A percentile compares a stretch with the other conserved stretches of the same genome.
phyloP scores from a whole-genome alignment of 768 basidiomycete species.

The Pulveroboletus sp. region DNA sequence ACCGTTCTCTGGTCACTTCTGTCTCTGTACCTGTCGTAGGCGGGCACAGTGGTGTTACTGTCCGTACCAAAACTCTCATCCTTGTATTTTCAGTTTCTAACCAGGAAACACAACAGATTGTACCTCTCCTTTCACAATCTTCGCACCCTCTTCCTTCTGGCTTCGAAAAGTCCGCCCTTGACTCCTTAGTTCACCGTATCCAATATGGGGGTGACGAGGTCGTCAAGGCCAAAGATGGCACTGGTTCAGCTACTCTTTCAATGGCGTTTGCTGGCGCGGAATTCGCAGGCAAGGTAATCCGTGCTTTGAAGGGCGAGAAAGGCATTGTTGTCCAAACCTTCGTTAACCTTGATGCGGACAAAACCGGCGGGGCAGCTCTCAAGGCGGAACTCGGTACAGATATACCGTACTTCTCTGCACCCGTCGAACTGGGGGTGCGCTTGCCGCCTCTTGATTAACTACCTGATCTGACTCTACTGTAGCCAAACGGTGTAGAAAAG shows the following conservation, averaged over 20 bases:
- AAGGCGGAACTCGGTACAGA: conserved; percentile 71
- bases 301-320: conserved; percentile 83
- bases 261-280: conserved; percentile 95
- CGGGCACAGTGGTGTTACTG: conserved; percentile 90
- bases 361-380: conserved; percentile 65
- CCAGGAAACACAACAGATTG: conserved; percentile 49
- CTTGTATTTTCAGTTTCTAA: conserved; percentile 3
- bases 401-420: conserved; percentile 84
- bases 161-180: conserved; percentile 43
- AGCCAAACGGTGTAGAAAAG: conserved; percentile 79
- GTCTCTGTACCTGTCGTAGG: conserved; percentile 87
- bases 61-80: conserved; percentile 29
- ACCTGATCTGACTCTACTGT: conserved; percentile 4
- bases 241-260: conserved; percentile 91
- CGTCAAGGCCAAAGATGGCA: conserved; percentile 92
- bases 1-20: conserved; percentile 55
- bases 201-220: conserved; percentile 98
- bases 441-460: not conserved
- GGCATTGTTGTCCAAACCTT: conserved; percentile 81
- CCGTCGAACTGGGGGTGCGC: conserved; percentile 81
- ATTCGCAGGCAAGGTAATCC: conserved; percentile 79
- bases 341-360: conserved; percentile 73
- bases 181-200: conserved; percentile 73
- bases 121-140: conserved; percentile 90
- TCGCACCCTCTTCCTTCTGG: conserved; percentile 67